These are phyloP conservation scores for Boletus smithii DNA, from an alignment of 1,284 basidiomycete genomes.

Conservation along the genomic window DNA sequence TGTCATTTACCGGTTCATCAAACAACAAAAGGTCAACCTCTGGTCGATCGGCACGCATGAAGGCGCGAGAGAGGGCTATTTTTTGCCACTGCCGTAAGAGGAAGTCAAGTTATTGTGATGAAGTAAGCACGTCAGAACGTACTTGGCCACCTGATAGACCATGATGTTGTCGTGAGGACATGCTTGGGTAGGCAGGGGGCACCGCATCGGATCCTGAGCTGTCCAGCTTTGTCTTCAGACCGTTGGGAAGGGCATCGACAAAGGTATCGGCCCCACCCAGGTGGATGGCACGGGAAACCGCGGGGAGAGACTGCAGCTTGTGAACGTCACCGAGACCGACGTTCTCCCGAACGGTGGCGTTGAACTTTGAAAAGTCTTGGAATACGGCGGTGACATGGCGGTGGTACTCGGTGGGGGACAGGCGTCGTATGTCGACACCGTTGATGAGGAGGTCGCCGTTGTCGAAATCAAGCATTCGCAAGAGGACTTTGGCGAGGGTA, in stretches of 20 bases:
- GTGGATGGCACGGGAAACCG: slow-evolving; percentile 58
- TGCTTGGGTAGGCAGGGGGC: too few species aligned
- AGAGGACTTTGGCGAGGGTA: slow-evolving; percentile 73
- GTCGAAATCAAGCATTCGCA: slow-evolving; percentile 74
- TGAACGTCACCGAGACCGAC: slow-evolving; percentile 72
- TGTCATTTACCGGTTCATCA: slow-evolving; percentile 66
- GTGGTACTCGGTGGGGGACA: slow-evolving; percentile 68
- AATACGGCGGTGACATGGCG: slow-evolving; percentile 72
- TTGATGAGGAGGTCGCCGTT: slow-evolving; percentile 65
- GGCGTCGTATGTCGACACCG: slow-evolving; percentile 58
- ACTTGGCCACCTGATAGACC: slow-evolving; percentile 79
- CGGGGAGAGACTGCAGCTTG: slow-evolving; percentile 47
- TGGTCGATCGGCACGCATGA: slow-evolving; percentile 74
- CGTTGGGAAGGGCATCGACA: slow-evolving; percentile 59
- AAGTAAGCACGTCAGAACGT: slow-evolving; percentile 24
- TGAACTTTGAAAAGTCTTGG: slow-evolving; percentile 78
- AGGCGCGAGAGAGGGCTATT: slow-evolving; percentile 77
- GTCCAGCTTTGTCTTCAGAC: slow-evolving; percentile 65
- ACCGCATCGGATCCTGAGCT: slow-evolving; percentile 53
- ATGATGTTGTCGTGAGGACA: slow-evolving; percentile 43
- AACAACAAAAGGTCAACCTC: slow-evolving; percentile 75
- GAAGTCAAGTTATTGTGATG: slow-evolving; percentile 19
- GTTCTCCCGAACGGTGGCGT: slow-evolving; percentile 69
- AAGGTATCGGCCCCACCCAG: slow-evolving; percentile 65
- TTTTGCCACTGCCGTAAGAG: slow-evolving; percentile 69